These are phyloP conservation scores for Yarrowia sp. DNA, from an alignment of 805 yeast species.

Conservation along the genomic window DNA sequence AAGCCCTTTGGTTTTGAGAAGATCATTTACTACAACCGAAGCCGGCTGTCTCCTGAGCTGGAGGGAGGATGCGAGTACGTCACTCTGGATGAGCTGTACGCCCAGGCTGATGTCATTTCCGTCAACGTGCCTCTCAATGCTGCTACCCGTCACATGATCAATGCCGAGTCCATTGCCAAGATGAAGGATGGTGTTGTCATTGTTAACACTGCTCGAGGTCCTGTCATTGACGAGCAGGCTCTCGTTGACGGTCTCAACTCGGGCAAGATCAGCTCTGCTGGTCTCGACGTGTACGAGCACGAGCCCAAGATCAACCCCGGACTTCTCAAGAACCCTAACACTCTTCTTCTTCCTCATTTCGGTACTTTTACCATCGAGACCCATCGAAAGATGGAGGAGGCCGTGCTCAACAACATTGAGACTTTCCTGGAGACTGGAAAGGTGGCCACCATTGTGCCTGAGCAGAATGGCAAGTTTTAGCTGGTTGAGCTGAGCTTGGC, in stretches of 20 bases:
- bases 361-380: slow-evolving; percentile 41
- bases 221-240: slow-evolving; percentile 53
- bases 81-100: slow-evolving; percentile 61
- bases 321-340: slow-evolving; percentile 44
- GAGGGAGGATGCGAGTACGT: slow-evolving; percentile 72
- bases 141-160: slow-evolving; percentile 58
- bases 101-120: slow-evolving; percentile 63
- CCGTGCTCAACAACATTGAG: slow-evolving; percentile 63
- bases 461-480: slow-evolving; percentile 36
- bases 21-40: slow-evolving; percentile 70
- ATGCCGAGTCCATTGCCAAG: slow-evolving; percentile 43
- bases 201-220: slow-evolving; percentile 58
- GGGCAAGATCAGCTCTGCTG: slow-evolving; percentile 50
- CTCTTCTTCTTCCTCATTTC: slow-evolving; percentile 54
- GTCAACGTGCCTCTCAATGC: slow-evolving; percentile 74
- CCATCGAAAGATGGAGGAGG: slow-evolving; percentile 70
- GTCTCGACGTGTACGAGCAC: slow-evolving; percentile 54
- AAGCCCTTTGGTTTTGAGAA: slow-evolving; percentile 72
- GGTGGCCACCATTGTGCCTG: slow-evolving; percentile 76
- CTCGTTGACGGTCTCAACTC: slow-evolving; percentile 44
- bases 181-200: slow-evolving; percentile 53
- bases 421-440: slow-evolving; percentile 58
- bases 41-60: slow-evolving; percentile 53
- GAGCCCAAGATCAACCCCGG: slow-evolving; percentile 53
- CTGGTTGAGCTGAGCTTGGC: too few relatives aligned